Percentiles rank a stretch among this genome's conserved stretches.
Conservation (phyloP, 2,329 filamentous ascomycete species). For the Trichoderma breve region DNA sequence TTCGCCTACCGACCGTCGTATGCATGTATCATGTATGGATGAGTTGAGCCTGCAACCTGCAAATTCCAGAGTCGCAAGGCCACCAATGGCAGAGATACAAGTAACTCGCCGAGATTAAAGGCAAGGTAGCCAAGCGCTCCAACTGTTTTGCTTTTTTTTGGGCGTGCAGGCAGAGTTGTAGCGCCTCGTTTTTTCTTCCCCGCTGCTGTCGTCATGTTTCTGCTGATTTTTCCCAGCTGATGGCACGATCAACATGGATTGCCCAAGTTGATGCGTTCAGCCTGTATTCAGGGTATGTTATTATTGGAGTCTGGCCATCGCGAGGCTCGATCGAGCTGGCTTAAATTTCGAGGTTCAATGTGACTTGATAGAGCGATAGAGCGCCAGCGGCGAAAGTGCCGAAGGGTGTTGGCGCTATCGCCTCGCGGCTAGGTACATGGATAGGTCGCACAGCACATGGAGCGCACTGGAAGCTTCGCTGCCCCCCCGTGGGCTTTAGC, state of each 20-base stretch:
- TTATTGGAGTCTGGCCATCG: background rate
- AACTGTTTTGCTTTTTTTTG: background rate
- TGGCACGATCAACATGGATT: background rate
- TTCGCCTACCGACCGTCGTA: background rate
- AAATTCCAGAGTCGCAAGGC: background rate
- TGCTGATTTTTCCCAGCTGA: background rate
- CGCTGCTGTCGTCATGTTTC: background rate
- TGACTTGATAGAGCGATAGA: too few relatives aligned
- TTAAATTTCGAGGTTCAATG: too few relatives aligned
- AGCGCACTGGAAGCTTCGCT: background rate
- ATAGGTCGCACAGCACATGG: background rate
- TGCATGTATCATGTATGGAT: background rate
- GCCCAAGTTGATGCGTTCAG: background rate
- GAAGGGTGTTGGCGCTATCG: background rate
- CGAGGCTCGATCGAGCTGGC: background rate
- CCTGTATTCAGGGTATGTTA: background rate
- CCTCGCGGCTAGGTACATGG: background rate
- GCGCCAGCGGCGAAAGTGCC: background rate
- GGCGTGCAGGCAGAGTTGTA: background rate
- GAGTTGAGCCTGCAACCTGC: background rate
- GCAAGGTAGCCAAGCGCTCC: background rate
- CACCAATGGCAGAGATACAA: conserved; percentile 3
- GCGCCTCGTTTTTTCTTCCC: background rate
- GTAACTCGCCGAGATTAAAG: background rate
- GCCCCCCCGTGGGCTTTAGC: background rate